Evolutionary conservation across 805 yeast genomes (phyloP).

Genomic region (Candida khao-thaluensis): DNA sequence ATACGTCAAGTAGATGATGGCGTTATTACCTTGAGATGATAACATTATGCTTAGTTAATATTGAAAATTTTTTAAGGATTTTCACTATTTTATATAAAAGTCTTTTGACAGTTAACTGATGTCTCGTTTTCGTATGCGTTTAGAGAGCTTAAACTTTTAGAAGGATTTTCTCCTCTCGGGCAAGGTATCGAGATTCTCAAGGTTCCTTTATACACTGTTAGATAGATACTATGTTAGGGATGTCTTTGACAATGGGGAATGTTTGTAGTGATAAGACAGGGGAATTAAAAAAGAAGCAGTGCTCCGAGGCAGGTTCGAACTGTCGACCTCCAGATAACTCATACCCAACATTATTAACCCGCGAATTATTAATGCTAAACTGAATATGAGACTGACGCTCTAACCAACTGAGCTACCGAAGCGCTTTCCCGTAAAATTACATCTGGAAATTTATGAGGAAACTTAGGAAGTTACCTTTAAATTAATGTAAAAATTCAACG

Average conservation of each 20-base stretch:
- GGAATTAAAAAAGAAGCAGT: constrained; percentile 16
- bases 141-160: neutral
- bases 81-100: neutral
- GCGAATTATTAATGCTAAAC: neutral
- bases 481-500: too few relatives aligned
- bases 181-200: too few relatives aligned
- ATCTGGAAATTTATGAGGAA: neutral
- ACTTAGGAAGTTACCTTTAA: too few relatives aligned
- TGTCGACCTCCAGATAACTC: constrained; percentile 47
- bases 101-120: neutral
- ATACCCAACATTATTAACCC: constrained; percentile 11
- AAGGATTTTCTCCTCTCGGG: too few relatives aligned
- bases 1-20: constrained; percentile 42
- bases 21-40: constrained; percentile 42
- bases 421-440: constrained; percentile 10
- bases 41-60: constrained; percentile 11
- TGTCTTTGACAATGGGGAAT: too few relatives aligned
- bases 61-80: neutral
- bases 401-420: constrained; percentile 29
- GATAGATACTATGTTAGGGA: too few relatives aligned
- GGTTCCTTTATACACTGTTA: too few relatives aligned
- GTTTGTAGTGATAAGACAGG: too few relatives aligned
- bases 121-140: constrained; percentile 6
- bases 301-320: constrained; percentile 50
- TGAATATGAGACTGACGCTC: constrained; percentile 29